Conservation (phyloP, 352 stramenopile genomes). For the Globisporangium barbulae region DNA sequence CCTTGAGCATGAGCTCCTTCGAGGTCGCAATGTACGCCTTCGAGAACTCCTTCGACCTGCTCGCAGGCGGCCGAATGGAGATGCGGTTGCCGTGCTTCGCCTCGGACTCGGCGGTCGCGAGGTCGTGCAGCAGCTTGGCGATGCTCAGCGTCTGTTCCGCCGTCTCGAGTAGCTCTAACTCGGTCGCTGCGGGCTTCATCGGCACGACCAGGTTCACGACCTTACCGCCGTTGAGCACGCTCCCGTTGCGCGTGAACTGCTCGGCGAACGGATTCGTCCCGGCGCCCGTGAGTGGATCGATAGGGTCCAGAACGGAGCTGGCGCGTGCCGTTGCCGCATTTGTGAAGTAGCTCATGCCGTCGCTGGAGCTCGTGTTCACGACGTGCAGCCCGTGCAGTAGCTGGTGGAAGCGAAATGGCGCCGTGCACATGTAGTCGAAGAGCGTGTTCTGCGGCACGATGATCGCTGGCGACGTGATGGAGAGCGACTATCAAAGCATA, state of each 20-base stretch:
- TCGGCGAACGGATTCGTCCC: slow-evolving; percentile 45
- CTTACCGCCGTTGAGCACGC: slow-evolving; percentile 40
- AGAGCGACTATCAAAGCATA: not conserved
- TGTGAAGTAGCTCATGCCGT: slow-evolving; percentile 20
- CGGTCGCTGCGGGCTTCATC: slow-evolving; percentile 20
- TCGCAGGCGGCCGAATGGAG: slow-evolving; percentile 43
- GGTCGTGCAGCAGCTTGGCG: slow-evolving; percentile 71
- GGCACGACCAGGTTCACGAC: slow-evolving; percentile 31
- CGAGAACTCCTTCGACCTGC: slow-evolving; percentile 61
- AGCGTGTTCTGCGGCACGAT: slow-evolving; percentile 42
- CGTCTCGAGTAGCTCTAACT: slow-evolving; percentile 48
- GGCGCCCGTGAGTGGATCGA: slow-evolving; percentile 9
- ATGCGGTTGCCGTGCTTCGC: slow-evolving; percentile 58
- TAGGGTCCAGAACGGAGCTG: slow-evolving; percentile 15
- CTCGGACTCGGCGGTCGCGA: slow-evolving; percentile 66
- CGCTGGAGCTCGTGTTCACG: slow-evolving; percentile 29
- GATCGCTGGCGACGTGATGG: slow-evolving; percentile 21
- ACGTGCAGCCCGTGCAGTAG: slow-evolving; percentile 44
- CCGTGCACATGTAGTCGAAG: slow-evolving; percentile 48
- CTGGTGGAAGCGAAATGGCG: slow-evolving; percentile 44
- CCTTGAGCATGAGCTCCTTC: slow-evolving; percentile 67
- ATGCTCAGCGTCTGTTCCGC: slow-evolving; percentile 74
- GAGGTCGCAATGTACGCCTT: slow-evolving; percentile 62
- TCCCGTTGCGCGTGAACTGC: slow-evolving; percentile 49
- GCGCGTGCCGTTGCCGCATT: slow-evolving; percentile 7